phyloP scores from a whole-genome alignment of 2,329 filamentous ascomycete species.

The Curvularia sp. region DNA sequence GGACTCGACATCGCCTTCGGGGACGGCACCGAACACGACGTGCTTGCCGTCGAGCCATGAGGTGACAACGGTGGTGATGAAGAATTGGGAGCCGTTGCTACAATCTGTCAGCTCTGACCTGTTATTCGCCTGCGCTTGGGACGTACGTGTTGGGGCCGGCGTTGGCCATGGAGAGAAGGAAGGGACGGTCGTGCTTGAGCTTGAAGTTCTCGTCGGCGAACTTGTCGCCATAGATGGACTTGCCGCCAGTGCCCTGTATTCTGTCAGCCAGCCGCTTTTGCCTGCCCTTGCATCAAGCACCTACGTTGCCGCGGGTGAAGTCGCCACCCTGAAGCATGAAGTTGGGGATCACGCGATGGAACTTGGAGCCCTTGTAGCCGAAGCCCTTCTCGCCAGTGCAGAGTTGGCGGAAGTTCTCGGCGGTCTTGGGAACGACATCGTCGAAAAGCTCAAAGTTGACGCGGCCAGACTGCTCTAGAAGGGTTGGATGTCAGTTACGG shows the following conservation, averaged over 20 bases:
- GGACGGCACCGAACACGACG: conserved; percentile 83
- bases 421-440: conserved; percentile 85
- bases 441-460: conserved; percentile 92
- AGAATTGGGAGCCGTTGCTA: conserved; percentile 76
- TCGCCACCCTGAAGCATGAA: conserved; percentile 98
- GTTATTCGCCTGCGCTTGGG: neutral
- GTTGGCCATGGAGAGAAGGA: conserved; percentile 94
- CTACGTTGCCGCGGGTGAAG: conserved; percentile 90
- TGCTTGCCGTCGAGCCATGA: conserved; percentile 78
- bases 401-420: conserved; percentile 82
- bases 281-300: conserved; percentile 44
- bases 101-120: conserved; percentile 22
- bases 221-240: conserved; percentile 95
- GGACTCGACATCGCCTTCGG: conserved; percentile 59
- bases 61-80: conserved; percentile 73
- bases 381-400: conserved; percentile 82
- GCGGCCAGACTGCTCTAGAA: conserved; percentile 72
- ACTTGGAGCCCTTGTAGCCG: conserved; percentile 81
- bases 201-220: conserved; percentile 93
- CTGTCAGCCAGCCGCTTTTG: conserved; percentile 27
- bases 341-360: conserved; percentile 91
- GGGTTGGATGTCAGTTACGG: conserved; percentile 29
- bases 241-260: conserved; percentile 81
- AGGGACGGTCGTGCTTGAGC: conserved; percentile 73
- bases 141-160: conserved; percentile 87